Percentiles rank a stretch among this genome's conserved stretches.
Conservation (phyloP, 1,284 basidiomycete genomes). For the Ustilago sp. region DNA sequence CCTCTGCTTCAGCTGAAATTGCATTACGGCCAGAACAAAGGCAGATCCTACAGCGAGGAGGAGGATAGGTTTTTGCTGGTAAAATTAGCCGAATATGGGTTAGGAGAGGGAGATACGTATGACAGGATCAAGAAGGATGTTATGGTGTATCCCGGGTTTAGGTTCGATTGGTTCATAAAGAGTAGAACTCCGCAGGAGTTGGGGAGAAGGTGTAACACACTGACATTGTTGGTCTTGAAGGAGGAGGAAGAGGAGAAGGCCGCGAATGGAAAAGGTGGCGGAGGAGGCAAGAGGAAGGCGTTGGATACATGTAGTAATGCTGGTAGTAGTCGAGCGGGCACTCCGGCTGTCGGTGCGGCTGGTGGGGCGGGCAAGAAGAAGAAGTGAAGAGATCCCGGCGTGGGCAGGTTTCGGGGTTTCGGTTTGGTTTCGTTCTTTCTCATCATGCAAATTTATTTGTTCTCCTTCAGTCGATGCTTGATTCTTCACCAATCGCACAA, state of each 20-base stretch:
- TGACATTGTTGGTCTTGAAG: conserved; percentile 91
- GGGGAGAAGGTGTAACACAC: conserved; percentile 86
- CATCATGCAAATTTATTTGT: background rate
- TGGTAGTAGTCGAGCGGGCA: conserved; percentile 29
- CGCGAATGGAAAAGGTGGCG: background rate
- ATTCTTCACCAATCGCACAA: too few relatives aligned
- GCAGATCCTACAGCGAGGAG: conserved; percentile 92
- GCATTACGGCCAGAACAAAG: conserved; percentile 74
- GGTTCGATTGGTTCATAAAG: conserved; percentile 97
- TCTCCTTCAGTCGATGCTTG: background rate
- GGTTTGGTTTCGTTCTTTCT: background rate
- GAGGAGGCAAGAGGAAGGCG: conserved; percentile 26
- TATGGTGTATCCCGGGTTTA: conserved; percentile 92
- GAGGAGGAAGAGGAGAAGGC: conserved; percentile 68
- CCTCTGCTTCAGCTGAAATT: conserved; percentile 65
- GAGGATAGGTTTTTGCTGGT: conserved; percentile 96
- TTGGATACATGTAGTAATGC: conserved; percentile 34
- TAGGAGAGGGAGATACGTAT: conserved; percentile 90
- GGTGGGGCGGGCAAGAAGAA: conserved; percentile 36
- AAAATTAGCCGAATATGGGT: conserved; percentile 89
- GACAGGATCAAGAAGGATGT: conserved; percentile 97
- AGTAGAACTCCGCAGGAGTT: conserved; percentile 91
- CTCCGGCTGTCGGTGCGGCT: conserved; percentile 13
- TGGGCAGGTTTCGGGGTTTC: background rate
- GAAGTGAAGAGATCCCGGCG: conserved; percentile 7